phyloP scores from a whole-genome alignment of 148 eudicot genomes.

The Rhododendron molle region DNA sequence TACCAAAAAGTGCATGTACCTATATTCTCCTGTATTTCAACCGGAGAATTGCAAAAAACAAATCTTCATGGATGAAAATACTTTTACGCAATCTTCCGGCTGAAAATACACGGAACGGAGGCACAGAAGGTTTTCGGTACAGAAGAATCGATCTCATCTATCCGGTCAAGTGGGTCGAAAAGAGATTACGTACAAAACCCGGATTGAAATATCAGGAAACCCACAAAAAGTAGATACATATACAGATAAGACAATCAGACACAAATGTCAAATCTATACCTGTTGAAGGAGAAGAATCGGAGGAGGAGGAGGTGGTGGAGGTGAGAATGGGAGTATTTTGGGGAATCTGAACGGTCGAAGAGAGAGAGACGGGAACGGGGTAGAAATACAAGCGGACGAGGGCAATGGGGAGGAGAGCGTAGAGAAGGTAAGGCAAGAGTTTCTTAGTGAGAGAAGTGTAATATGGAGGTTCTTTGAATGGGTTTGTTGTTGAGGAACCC shows the following conservation, averaged over 20 bases:
- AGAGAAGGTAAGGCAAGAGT: constrained; percentile 39
- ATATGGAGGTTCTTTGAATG: constrained; percentile 28
- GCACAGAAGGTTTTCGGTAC: neutral
- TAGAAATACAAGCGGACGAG: constrained; percentile 45
- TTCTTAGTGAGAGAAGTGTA: constrained; percentile 39
- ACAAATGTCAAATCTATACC: constrained; percentile 16
- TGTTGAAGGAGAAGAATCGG: constrained; percentile 17
- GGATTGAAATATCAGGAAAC: neutral
- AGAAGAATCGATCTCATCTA: neutral
- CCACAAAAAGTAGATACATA: neutral
- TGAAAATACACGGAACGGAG: too few relatives aligned
- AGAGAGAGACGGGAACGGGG: constrained; percentile 29
- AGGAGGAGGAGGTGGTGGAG: neutral
- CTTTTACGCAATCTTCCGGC: neutral
- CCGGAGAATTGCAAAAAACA: neutral
- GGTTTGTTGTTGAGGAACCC: constrained; percentile 16
- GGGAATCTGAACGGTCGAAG: constrained; percentile 10
- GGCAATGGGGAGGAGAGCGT: constrained; percentile 47
- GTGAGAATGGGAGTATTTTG: constrained; percentile 6
- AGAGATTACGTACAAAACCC: neutral
- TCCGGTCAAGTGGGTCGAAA: neutral
- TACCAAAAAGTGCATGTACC: neutral
- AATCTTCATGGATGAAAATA: too few relatives aligned
- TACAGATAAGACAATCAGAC: neutral
- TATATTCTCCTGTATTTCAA: neutral